phyloP scores from a whole-genome alignment of 768 basidiomycete species.

The Lentinula guzmanii region DNA sequence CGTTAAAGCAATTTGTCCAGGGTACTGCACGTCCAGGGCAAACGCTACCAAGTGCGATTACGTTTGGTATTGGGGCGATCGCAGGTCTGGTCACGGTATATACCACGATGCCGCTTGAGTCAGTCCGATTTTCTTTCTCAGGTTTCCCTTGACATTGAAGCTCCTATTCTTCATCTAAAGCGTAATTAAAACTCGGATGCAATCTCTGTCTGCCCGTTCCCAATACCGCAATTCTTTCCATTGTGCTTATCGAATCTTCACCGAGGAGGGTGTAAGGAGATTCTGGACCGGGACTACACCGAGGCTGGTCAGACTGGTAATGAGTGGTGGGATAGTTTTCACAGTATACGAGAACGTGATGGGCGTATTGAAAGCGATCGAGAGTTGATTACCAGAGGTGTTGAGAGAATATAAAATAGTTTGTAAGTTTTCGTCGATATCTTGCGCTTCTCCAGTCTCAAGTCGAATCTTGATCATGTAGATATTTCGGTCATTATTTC shows the following conservation, averaged over 20 bases:
- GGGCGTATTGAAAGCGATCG: constrained; percentile 21
- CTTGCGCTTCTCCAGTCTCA: neutral
- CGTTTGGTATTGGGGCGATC: constrained; percentile 90
- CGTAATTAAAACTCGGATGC: constrained; percentile 98
- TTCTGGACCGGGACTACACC: constrained; percentile 99
- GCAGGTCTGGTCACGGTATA: constrained; percentile 96
- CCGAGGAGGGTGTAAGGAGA: constrained; percentile 84
- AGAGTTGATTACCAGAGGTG: neutral
- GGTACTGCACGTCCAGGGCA: constrained; percentile 80
- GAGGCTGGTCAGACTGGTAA: constrained; percentile 75
- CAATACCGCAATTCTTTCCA: constrained; percentile 95
- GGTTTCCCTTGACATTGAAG: neutral
- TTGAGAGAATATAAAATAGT: neutral
- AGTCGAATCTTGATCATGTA: too few species aligned
- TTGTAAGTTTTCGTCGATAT: neutral
- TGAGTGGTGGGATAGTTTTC: constrained; percentile 31
- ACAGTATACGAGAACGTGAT: constrained; percentile 87
- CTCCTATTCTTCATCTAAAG: constrained; percentile 29
- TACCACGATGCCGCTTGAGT: constrained; percentile 83
- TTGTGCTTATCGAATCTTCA: constrained; percentile 90
- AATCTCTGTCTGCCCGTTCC: constrained; percentile 73
- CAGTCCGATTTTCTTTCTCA: constrained; percentile 16
- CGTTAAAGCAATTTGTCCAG: constrained; percentile 89
- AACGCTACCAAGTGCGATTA: constrained; percentile 78
- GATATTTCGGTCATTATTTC: too few species aligned